These are phyloP conservation scores for Trichoderma erinaceum DNA, from an alignment of 495 filamentous ascomycete genomes.

Conservation along the genomic window DNA sequence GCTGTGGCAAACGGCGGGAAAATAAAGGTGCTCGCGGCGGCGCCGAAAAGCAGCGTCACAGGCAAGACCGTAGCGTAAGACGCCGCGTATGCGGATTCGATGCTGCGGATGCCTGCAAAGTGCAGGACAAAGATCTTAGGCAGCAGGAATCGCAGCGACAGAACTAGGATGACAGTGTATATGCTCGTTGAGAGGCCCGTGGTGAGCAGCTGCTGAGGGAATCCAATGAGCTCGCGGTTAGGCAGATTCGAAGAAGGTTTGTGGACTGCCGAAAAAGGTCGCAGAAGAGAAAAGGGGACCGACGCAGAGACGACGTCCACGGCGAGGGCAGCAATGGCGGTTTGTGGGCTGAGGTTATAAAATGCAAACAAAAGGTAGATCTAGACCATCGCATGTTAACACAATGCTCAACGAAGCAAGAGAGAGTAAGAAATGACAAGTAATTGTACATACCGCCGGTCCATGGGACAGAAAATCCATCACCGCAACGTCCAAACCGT, in stretches of 20 bases:
- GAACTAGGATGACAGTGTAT: constrained; percentile 59
- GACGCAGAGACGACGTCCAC: constrained; percentile 62
- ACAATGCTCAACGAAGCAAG: constrained; percentile 8
- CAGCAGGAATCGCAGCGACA: constrained; percentile 58
- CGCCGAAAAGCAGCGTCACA: constrained; percentile 48
- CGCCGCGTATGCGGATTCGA: constrained; percentile 56
- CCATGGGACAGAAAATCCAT: constrained; percentile 64
- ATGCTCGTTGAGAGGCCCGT: constrained; percentile 59
- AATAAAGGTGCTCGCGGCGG: constrained; percentile 64
- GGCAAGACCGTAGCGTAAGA: constrained; percentile 53
- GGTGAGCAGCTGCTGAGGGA: constrained; percentile 54
- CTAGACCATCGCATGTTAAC: constrained; percentile 23
- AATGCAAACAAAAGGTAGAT: constrained; percentile 66
- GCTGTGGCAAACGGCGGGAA: constrained; percentile 62
- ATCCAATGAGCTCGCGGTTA: constrained; percentile 67
- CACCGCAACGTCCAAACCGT: constrained; percentile 63
- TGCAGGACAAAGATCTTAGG: constrained; percentile 60
- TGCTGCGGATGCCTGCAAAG: constrained; percentile 60
- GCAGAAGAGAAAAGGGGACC: constrained; percentile 65
- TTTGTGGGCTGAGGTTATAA: constrained; percentile 57
- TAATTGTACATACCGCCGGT: constrained; percentile 50
- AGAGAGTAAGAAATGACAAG: not conserved
- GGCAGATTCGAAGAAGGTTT: constrained; percentile 49
- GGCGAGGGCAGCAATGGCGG: constrained; percentile 48
- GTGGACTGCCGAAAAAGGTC: constrained; percentile 57